A percentile compares a stretch with the other conserved stretches of the same genome.
phyloP scores from a whole-genome alignment of 306 rosid species.

The barrel medic (Medicago truncatula) region DNA sequence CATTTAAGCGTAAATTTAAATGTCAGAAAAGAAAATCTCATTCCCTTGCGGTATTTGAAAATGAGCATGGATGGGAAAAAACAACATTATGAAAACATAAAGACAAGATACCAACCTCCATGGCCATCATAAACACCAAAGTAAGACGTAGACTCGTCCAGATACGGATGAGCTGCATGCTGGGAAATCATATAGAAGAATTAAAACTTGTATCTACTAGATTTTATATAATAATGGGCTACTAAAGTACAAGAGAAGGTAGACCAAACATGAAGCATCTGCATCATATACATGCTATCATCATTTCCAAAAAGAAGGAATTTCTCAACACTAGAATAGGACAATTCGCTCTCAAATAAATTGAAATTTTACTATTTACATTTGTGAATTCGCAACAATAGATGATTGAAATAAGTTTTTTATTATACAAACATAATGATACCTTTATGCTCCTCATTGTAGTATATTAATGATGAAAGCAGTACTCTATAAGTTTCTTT shows the following conservation, averaged over 20 bases:
- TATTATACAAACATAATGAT: neutral
- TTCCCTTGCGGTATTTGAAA: constrained; percentile 9
- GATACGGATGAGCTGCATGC: constrained; percentile 87
- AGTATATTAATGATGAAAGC: constrained; percentile 14
- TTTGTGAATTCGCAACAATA: constrained; percentile 12
- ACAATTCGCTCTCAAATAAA: neutral
- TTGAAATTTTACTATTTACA: constrained; percentile 10
- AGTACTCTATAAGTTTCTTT: constrained; percentile 20
- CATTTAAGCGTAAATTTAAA: no score
- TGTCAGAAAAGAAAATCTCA: constrained; percentile 1
- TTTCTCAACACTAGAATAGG: constrained; percentile 18
- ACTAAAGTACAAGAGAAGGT: constrained; percentile 33
- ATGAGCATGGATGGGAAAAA: constrained; percentile 19
- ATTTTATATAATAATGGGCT: constrained; percentile 10
- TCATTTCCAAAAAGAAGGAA: constrained; percentile 36
- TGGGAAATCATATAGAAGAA: constrained; percentile 50
- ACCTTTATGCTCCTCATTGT: neutral
- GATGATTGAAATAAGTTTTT: constrained; percentile 14
- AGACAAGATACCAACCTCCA: constrained; percentile 70
- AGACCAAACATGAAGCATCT: constrained; percentile 38
- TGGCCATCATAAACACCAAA: constrained; percentile 98
- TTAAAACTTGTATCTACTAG: constrained; percentile 19
- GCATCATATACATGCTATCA: constrained; percentile 1
- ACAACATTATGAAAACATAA: constrained; percentile 4
- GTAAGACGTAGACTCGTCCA: constrained; percentile 87